Evolutionary conservation across 257 asterid genomes (phyloP).

Genomic region (Marsdenia floribunda): DNA sequence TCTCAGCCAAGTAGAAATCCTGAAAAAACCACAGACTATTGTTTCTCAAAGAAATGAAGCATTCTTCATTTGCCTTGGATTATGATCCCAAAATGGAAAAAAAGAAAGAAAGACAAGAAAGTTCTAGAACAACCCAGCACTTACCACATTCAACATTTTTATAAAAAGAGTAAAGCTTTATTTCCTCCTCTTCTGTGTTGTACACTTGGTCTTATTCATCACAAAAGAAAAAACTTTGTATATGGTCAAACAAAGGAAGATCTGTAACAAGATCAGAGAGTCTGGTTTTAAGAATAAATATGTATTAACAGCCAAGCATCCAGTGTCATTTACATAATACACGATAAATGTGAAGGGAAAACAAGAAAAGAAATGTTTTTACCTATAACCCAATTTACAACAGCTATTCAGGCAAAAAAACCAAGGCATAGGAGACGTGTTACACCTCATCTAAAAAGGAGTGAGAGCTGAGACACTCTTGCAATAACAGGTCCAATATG

Average conservation of each 20-base stretch:
- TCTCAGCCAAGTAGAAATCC: neutral
- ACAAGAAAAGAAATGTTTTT: neutral
- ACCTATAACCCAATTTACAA: constrained; percentile 8
- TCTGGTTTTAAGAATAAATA: neutral
- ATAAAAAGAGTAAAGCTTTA: neutral
- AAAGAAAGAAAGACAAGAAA: too few species aligned
- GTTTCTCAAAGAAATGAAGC: neutral
- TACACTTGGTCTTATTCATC: neutral
- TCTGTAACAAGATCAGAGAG: neutral
- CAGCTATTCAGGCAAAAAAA: neutral
- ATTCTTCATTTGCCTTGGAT: too few species aligned
- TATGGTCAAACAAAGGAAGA: neutral
- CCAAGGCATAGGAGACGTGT: neutral
- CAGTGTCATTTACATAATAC: neutral
- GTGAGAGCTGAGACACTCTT: neutral
- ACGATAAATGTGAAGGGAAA: neutral
- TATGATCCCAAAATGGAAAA: too few species aligned
- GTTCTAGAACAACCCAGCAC: neutral
- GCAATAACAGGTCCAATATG: neutral
- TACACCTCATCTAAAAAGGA: neutral
- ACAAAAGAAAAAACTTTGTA: neutral
- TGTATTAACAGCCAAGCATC: neutral
- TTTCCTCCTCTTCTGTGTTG: neutral
- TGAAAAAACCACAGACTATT: neutral
- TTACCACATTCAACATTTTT: neutral